Base-by-base conservation (phyloP, 495 filamentous ascomycete genomes). In the Penicillium longicatenatum region DNA sequence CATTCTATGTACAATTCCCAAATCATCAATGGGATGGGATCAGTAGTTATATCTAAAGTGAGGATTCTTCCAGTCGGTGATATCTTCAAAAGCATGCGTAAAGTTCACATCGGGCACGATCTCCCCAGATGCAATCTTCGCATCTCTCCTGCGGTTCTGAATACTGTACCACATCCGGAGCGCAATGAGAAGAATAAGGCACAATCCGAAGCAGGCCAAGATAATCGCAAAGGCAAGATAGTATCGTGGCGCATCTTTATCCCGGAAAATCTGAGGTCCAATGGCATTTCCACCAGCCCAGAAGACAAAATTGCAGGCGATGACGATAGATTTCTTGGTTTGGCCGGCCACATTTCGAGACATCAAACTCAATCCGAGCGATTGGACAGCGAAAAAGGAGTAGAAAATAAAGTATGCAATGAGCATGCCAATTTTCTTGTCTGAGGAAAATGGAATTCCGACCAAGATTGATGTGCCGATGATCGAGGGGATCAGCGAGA, bases 261-360 rank as follows among this genome's bases (percentile, higher is more conserved):
- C 54, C 3, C 69, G 63, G 57, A 77, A 77, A 3, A 72, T 69
- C 57, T 77, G 74, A 3, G 86, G 86, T n/a, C 69, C 70, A 20
- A 74, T 70, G 4, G 70, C 64, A 43, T 77, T 77, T 3, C 74
- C 73, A 0, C 64, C 73, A 30, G 71, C 72, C 70, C 70, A 77
- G n/a, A 66, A 71, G 11, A 77, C 64, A 50, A 77, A 75, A 6
- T 69, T 73, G 2, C 64, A 65, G 9, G 78, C 76, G 17, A 77
- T 75, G 21, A 78, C 70, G 6, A 71, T 64, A 0, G 75, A 75
- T 54, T 88, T 88, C 66, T 89, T 89, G 6, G 86, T 87, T 60
- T 86, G 86, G 8, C 86, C 86, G 7, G 83, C 84, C 8, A 88
- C 79, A 57, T 89, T 88, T n/a, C 79, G 80, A 0, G 75, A 76